These are phyloP conservation scores for Noccaea caerulescens DNA, from an alignment of 345 rosid species.

Conservation along the genomic window DNA sequence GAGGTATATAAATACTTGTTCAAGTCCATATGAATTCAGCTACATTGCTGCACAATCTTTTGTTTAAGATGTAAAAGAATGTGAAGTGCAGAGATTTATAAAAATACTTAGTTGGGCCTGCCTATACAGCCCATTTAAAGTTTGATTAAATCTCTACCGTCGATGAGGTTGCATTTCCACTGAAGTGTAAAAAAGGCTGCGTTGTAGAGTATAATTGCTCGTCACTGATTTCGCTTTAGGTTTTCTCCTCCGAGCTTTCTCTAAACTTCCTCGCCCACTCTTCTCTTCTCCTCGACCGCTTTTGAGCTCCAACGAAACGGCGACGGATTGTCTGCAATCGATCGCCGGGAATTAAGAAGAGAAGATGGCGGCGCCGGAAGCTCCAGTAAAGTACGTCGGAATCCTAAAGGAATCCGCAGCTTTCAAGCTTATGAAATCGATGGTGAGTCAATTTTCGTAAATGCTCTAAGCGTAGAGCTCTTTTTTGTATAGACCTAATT, in stretches of 20 bases:
- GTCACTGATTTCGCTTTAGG: constrained; percentile 41
- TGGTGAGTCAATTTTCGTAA: constrained; percentile 49
- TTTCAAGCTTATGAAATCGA: constrained; percentile 95
- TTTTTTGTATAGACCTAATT: not conserved
- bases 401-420: constrained; percentile 77
- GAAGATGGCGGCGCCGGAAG: constrained; percentile 88
- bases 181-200: not conserved
- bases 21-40: too few species aligned
- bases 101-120: not conserved
- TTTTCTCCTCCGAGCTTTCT: constrained; percentile 12
- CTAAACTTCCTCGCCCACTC: constrained; percentile 41
- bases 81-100: too few species aligned
- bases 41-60: too few species aligned
- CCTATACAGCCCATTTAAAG: constrained; percentile 9
- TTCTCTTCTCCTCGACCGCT: constrained; percentile 23
- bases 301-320: constrained; percentile 42
- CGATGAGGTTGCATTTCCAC: not conserved
- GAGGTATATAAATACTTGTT: not conserved
- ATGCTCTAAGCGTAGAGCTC: not conserved
- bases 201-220: constrained; percentile 33
- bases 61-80: too few species aligned
- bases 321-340: constrained; percentile 41
- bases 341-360: constrained; percentile 35
- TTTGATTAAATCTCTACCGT: constrained; percentile 13
- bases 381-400: constrained; percentile 89